Conservation (phyloP, 257 asterid genomes). For the Nicotiana attenuata region DNA sequence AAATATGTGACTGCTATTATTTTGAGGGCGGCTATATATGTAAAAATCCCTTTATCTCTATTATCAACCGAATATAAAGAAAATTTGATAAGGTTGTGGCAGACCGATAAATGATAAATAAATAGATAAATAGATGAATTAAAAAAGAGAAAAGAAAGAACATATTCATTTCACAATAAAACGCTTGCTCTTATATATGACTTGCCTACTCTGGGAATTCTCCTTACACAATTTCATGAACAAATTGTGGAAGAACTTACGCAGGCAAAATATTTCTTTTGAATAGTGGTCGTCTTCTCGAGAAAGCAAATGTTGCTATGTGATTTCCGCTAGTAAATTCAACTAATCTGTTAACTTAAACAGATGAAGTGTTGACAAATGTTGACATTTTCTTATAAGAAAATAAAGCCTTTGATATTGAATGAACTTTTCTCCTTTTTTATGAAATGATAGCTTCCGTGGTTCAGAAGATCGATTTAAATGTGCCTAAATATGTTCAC, state of each 20-base stretch:
- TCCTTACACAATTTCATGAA: neutral
- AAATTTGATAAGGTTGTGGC: too few relatives aligned
- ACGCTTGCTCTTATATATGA: too few relatives aligned
- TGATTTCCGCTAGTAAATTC: neutral
- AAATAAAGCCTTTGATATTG: neutral
- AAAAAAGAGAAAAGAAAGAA: too few relatives aligned
- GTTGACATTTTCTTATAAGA: neutral
- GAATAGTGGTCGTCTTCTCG: too few relatives aligned
- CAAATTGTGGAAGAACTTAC: too few relatives aligned
- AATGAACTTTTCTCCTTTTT: neutral
- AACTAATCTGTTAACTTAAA: neutral
- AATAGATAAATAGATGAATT: too few relatives aligned
- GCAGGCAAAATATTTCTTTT: too few relatives aligned
- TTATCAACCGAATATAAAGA: too few relatives aligned
- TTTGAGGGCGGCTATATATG: neutral
- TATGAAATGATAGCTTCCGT: neutral
- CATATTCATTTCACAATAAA: too few relatives aligned
- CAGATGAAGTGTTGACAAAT: neutral
- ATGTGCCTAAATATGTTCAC: neutral
- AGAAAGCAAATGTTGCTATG: too few relatives aligned
- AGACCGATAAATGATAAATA: too few relatives aligned
- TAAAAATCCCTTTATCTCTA: neutral
- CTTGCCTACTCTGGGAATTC: neutral
- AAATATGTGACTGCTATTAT: neutral
- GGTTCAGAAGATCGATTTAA: neutral